Percentiles rank a stretch among this genome's conserved stretches.
Evolutionary conservation across 2,329 filamentous ascomycete species (phyloP).

Genomic region (Pestalotiopsis sp.): DNA sequence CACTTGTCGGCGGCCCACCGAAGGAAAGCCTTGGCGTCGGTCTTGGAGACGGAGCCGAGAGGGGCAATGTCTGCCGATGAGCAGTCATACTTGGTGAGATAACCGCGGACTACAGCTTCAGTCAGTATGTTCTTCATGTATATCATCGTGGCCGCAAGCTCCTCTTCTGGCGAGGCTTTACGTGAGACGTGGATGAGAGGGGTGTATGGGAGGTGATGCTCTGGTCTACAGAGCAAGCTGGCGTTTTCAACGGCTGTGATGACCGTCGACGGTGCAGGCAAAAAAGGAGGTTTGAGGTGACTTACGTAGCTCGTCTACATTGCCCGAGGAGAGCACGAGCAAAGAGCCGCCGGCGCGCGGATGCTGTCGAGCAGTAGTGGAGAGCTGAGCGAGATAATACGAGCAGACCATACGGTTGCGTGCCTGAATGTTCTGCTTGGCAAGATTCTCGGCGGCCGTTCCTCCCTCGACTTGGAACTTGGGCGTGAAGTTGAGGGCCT

Average conservation of each 20-base stretch:
- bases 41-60: slow-evolving; percentile 54
- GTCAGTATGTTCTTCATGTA: background rate
- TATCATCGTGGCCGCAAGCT: background rate
- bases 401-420: slow-evolving; percentile 3
- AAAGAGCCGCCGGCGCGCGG: background rate
- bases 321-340: background rate
- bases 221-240: background rate
- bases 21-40: slow-evolving; percentile 73
- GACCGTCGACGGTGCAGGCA: background rate
- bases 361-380: background rate
- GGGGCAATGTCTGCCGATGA: slow-evolving; percentile 59
- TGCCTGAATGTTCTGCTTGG: slow-evolving; percentile 3
- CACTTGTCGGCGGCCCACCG: slow-evolving; percentile 63
- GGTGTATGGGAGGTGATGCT: background rate
- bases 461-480: background rate
- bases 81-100: slow-evolving; percentile 40
- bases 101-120: background rate
- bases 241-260: background rate
- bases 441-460: background rate
- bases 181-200: no score
- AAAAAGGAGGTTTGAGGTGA: background rate
- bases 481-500: background rate
- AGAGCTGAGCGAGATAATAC: background rate
- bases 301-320: background rate
- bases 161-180: no score